These are phyloP conservation scores for Nyctanthes arbortristis DNA, from an alignment of 257 asterid species.

Conservation along the genomic window DNA sequence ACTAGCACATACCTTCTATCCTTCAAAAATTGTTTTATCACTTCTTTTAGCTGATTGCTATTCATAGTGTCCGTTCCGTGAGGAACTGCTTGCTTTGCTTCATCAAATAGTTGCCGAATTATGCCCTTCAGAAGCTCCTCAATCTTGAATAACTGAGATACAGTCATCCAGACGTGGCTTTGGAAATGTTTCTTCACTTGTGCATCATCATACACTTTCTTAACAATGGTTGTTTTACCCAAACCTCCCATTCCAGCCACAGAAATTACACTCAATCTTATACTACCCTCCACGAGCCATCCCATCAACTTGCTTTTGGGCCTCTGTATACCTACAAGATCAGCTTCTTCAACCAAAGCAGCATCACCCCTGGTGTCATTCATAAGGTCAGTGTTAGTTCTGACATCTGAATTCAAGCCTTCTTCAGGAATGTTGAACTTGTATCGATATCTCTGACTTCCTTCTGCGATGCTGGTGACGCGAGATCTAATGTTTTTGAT, in stretches of 20 bases:
- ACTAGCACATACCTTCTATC: conserved; percentile 20
- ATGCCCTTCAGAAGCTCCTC: conserved; percentile 19
- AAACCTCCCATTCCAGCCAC: conserved; percentile 15
- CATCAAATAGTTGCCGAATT: conserved; percentile 15
- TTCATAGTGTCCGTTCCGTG: background rate
- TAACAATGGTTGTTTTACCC: conserved; percentile 17
- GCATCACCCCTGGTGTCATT: conserved; percentile 5
- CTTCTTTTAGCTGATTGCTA: background rate
- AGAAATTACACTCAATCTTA: background rate
- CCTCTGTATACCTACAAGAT: conserved; percentile 6
- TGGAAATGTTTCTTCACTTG: conserved; percentile 4
- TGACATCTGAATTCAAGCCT: background rate
- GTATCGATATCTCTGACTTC: conserved; percentile 24
- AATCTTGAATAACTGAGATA: conserved; percentile 9
- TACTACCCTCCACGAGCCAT: background rate
- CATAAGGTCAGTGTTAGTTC: background rate
- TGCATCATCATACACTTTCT: conserved; percentile 5
- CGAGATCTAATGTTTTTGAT: conserved; percentile 7
- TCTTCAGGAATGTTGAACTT: background rate
- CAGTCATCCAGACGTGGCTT: conserved; percentile 1
- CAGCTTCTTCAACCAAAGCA: conserved; percentile 7
- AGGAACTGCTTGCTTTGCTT: conserved; percentile 11
- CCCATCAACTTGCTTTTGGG: background rate
- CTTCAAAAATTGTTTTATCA: conserved; percentile 2
- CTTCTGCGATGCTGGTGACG: background rate